These are phyloP conservation scores for Acer negundo DNA, from an alignment of 345 rosid species.

Conservation along the genomic window DNA sequence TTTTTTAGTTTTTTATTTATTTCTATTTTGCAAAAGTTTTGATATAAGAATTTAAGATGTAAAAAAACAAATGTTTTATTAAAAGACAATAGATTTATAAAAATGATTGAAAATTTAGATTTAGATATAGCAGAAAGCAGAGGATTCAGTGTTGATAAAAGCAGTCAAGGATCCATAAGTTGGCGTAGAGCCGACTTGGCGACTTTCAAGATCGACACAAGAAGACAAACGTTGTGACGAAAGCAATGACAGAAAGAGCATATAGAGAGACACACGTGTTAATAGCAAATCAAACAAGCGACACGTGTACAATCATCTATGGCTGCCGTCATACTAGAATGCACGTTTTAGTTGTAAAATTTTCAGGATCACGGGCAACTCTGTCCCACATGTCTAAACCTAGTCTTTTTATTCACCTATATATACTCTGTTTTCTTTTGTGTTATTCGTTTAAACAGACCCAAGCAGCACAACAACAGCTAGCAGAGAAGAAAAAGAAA, in stretches of 20 bases:
- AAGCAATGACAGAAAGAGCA: conserved; percentile 32
- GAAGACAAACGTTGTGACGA: conserved; percentile 27
- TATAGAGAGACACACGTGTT: background rate
- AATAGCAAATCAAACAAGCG: background rate
- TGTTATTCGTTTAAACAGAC: background rate
- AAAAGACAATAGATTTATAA: no score
- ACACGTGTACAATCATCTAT: background rate
- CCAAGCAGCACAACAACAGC: background rate
- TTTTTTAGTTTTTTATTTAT: no score
- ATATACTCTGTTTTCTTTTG: background rate
- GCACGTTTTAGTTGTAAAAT: conserved; percentile 1
- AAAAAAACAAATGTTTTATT: no score
- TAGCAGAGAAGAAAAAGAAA: background rate
- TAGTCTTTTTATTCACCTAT: conserved; percentile 6
- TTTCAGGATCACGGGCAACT: background rate
- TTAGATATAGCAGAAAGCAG: no score
- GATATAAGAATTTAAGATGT: no score
- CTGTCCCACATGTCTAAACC: background rate
- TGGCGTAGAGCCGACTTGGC: conserved; percentile 21
- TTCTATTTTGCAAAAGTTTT: no score
- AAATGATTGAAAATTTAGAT: no score
- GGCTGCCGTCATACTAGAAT: conserved; percentile 12
- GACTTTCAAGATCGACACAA: background rate
- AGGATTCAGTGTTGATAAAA: background rate
- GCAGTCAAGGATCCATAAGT: background rate